phyloP scores from a whole-genome alignment of 148 eudicot genomes.

The Persicaria maculosa region DNA sequence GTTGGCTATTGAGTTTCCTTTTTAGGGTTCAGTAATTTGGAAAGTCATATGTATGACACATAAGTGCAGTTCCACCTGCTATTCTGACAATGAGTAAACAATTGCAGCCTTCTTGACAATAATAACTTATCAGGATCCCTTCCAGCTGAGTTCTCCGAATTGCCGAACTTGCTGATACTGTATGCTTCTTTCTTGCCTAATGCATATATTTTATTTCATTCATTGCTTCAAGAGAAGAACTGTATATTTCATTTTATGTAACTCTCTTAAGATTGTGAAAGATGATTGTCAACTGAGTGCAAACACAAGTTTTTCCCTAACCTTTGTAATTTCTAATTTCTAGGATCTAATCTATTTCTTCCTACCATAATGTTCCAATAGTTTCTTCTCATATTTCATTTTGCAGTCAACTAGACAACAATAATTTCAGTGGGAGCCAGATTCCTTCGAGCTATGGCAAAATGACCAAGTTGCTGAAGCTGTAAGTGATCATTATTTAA shows the following conservation, averaged over 20 bases:
- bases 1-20: conserved; percentile 17
- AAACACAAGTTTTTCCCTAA: background rate
- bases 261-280: background rate
- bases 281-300: conserved; percentile 16
- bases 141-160: conserved; percentile 61
- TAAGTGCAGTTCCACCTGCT: conserved; percentile 1
- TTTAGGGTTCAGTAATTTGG: background rate
- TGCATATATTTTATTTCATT: background rate
- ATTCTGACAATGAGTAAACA: background rate
- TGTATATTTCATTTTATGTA: background rate
- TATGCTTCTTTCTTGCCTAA: conserved; percentile 27
- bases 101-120: conserved; percentile 70
- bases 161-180: conserved; percentile 63
- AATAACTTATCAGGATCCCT: conserved; percentile 76
- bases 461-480: conserved; percentile 28
- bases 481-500: conserved; percentile 29
- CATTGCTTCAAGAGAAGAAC: background rate
- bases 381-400: background rate
- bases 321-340: background rate
- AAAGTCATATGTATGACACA: background rate
- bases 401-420: conserved; percentile 67
- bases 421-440: conserved; percentile 31
- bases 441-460: conserved; percentile 51
- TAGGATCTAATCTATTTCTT: background rate
- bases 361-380: background rate